These are phyloP conservation scores for Apiotrichum siamense DNA, from an alignment of 1,284 basidiomycete genomes.

Conservation along the genomic window DNA sequence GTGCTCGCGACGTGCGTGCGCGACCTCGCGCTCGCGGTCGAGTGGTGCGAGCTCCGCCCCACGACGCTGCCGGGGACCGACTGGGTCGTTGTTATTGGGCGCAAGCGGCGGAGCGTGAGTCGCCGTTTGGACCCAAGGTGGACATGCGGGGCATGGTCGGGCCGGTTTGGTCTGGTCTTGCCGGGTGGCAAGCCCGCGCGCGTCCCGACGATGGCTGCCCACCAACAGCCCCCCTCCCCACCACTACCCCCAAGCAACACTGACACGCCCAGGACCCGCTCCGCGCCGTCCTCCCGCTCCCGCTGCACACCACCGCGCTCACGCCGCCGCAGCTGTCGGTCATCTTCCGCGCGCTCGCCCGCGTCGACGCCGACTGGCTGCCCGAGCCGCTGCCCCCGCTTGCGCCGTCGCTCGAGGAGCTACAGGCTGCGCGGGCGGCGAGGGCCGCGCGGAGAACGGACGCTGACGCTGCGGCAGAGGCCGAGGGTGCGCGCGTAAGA, in stretches of 20 bases:
- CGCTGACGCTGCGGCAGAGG: background rate
- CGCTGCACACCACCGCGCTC: slow-evolving; percentile 42
- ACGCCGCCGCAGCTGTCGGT: slow-evolving; percentile 33
- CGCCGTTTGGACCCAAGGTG: too few relatives aligned
- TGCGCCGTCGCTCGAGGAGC: slow-evolving; percentile 22
- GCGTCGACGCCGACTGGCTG: slow-evolving; percentile 15
- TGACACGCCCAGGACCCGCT: slow-evolving; percentile 35
- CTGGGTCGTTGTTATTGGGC: slow-evolving; percentile 41
- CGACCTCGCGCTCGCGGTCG: slow-evolving; percentile 46
- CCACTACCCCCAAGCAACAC: too few relatives aligned
- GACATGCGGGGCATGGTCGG: too few relatives aligned
- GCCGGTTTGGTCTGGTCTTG: too few relatives aligned
- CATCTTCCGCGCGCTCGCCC: slow-evolving; percentile 31
- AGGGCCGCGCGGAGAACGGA: background rate
- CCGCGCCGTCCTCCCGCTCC: slow-evolving; percentile 41
- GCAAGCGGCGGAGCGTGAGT: slow-evolving; percentile 37
- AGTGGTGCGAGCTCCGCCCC: slow-evolving; percentile 43
- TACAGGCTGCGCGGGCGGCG: slow-evolving; percentile 15
- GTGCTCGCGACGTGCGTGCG: slow-evolving; percentile 37
- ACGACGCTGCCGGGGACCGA: slow-evolving; percentile 21
- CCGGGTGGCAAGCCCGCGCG: too few relatives aligned
- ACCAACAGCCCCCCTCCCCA: too few relatives aligned
- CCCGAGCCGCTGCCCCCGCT: slow-evolving; percentile 26
- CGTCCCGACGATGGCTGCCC: too few relatives aligned
- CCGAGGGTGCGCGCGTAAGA: too few relatives aligned